phyloP scores from a whole-genome alignment of 371 early-diverging fungal genomes.

The Zancudomyces culisetae region DNA sequence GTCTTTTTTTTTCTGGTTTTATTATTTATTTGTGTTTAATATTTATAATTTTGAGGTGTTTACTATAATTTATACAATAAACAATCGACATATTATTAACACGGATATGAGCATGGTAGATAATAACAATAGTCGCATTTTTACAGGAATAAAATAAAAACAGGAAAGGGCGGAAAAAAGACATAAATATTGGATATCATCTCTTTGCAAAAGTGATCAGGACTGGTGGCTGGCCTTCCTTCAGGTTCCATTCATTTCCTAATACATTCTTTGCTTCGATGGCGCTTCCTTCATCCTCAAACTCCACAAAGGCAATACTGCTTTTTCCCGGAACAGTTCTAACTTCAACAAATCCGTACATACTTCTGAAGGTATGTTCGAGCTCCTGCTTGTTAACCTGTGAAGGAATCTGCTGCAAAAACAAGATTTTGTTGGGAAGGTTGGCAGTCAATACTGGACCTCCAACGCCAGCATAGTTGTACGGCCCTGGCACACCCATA shows the following conservation, averaged over 20 bases:
- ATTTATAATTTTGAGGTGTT: too few relatives aligned
- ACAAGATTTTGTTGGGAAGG: conserved; percentile 71
- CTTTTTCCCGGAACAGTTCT: conserved; percentile 73
- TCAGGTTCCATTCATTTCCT: conserved; percentile 5
- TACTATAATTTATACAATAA: too few relatives aligned
- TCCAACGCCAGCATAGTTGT: not conserved
- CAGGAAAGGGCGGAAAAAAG: too few relatives aligned
- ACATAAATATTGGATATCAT: too few relatives aligned
- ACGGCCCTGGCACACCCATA: not conserved
- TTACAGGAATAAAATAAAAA: too few relatives aligned
- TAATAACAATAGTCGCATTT: too few relatives aligned
- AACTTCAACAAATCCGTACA: conserved; percentile 70
- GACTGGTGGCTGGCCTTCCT: conserved; percentile 3
- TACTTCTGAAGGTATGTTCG: conserved; percentile 36
- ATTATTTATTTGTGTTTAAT: too few relatives aligned
- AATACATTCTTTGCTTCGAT: conserved; percentile 27
- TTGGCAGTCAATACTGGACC: conserved; percentile 4
- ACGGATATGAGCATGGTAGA: too few relatives aligned
- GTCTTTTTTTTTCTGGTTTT: too few relatives aligned
- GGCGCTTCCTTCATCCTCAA: conserved; percentile 58
- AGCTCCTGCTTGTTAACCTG: conserved; percentile 39
- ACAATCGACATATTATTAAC: too few relatives aligned
- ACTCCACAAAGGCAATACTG: conserved; percentile 88
- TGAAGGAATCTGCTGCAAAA: conserved; percentile 69
- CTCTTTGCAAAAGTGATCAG: too few relatives aligned